A percentile compares a stretch with the other conserved stretches of the same genome.
Conservation (phyloP, 805 yeast genomes). For the Saturnispora silvae region DNA sequence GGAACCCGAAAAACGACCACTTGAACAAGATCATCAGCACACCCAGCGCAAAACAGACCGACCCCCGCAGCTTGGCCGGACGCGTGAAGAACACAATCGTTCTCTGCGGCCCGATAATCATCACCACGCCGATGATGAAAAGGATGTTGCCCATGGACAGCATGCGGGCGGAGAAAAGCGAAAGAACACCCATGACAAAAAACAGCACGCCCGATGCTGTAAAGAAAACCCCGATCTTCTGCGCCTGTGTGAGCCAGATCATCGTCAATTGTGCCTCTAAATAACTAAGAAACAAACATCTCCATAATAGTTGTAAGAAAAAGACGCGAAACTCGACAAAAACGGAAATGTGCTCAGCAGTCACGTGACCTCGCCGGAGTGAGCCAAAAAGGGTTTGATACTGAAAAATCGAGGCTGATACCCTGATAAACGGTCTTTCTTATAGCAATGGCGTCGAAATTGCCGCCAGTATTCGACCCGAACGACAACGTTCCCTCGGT, state of each 20-base stretch:
- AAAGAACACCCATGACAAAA: conserved; percentile 70
- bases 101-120: conserved; percentile 82
- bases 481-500: conserved; percentile 14
- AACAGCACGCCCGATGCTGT: conserved; percentile 77
- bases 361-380: too few relatives aligned
- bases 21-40: conserved; percentile 63
- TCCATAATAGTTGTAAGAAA: too few relatives aligned
- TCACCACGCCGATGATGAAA: conserved; percentile 68
- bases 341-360: too few relatives aligned
- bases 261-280: too few relatives aligned
- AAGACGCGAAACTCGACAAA: too few relatives aligned
- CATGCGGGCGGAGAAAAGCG: conserved; percentile 81
- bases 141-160: conserved; percentile 82
- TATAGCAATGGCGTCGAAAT: too few relatives aligned
- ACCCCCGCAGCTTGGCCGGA: conserved; percentile 78
- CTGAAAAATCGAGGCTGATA: too few relatives aligned
- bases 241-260: conserved; percentile 71
- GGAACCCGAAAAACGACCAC: conserved; percentile 75
- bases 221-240: conserved; percentile 84
- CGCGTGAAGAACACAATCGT: conserved; percentile 76
- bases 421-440: too few relatives aligned
- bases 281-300: too few relatives aligned
- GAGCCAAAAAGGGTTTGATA: too few relatives aligned
- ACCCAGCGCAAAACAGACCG: conserved; percentile 69
- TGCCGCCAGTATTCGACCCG: conserved; percentile 10